Percentiles rank a stretch among this genome's conserved stretches.
phyloP scores from a whole-genome alignment of 192 early-diverging fungal genomes.

The Dimargaris cristalligena region DNA sequence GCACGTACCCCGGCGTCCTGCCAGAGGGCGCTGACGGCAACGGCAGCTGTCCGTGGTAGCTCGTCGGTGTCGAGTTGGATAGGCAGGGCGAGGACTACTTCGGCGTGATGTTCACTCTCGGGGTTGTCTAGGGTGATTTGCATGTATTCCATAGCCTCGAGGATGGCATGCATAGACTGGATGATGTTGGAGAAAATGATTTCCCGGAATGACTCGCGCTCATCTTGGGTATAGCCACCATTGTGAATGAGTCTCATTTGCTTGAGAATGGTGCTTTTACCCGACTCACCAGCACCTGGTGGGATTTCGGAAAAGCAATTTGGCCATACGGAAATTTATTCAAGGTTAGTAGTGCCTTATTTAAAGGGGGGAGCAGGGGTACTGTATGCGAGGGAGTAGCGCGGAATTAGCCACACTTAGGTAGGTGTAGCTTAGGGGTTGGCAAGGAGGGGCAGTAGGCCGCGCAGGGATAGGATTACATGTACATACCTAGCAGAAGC shows the following conservation, averaged over 20 bases:
- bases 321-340: too few relatives aligned
- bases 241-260: conserved; percentile 98
- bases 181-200: conserved; percentile 93
- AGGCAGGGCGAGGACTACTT: conserved; percentile 64
- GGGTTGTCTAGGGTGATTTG: conserved; percentile 50
- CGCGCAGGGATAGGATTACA: too few relatives aligned
- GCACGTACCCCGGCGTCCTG: conserved; percentile 65
- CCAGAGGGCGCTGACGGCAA: conserved; percentile 73
- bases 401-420: too few relatives aligned
- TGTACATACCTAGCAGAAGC: conserved; percentile 46
- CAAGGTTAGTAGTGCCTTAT: too few relatives aligned
- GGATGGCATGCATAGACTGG: conserved; percentile 87
- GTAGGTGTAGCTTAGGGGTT: too few relatives aligned
- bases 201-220: conserved; percentile 85
- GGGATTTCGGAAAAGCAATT: too few relatives aligned
- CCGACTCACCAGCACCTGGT: conserved; percentile 79
- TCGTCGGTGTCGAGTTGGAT: conserved; percentile 76
- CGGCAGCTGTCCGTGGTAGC: conserved; percentile 60
- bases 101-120: conserved; percentile 49
- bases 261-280: conserved; percentile 93
- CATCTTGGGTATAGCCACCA: conserved; percentile 76
- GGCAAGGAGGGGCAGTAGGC: too few relatives aligned
- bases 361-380: neutral
- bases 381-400: too few relatives aligned
- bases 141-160: conserved; percentile 88